Conservation (phyloP, 1,284 basidiomycete species). For the Naganishia sp. region DNA sequence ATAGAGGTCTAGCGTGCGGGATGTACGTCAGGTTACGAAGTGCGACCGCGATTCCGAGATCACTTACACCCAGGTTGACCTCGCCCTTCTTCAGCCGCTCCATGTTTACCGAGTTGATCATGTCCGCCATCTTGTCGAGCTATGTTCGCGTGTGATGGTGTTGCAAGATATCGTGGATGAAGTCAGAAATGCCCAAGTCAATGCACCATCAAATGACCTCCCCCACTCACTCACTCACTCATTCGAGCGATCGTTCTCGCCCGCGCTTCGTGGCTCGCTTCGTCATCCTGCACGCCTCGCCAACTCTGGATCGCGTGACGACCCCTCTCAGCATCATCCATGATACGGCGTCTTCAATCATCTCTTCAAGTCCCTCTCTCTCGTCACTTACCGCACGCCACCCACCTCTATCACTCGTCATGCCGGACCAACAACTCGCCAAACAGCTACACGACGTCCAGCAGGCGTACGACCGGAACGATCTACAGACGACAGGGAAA, state of each 20-base stretch:
- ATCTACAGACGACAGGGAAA: constrained; percentile 31
- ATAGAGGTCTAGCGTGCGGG: constrained; percentile 77
- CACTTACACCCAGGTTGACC: constrained; percentile 87
- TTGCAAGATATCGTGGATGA: background rate
- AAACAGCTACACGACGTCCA: constrained; percentile 2
- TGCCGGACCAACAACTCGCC: constrained; percentile 23
- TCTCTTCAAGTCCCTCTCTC: too few relatives aligned
- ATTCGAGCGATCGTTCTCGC: background rate
- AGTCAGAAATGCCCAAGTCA: background rate
- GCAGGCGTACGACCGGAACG: constrained; percentile 29
- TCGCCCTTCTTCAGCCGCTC: constrained; percentile 78
- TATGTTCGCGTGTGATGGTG: background rate
- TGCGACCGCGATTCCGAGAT: background rate
- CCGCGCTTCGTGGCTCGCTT: background rate
- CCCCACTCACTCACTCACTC: too few relatives aligned
- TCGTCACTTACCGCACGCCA: background rate
- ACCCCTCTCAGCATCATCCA: background rate
- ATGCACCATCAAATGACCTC: background rate
- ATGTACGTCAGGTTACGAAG: background rate
- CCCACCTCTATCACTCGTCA: background rate
- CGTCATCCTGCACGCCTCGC: constrained; percentile 9
- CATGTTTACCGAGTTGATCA: constrained; percentile 52
- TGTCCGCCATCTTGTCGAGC: constrained; percentile 40
- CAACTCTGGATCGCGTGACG: constrained; percentile 2
- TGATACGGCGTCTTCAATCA: too few relatives aligned